phyloP scores from a whole-genome alignment of 1,139 yeast genomes.

The Kodamaea ohmeri region DNA sequence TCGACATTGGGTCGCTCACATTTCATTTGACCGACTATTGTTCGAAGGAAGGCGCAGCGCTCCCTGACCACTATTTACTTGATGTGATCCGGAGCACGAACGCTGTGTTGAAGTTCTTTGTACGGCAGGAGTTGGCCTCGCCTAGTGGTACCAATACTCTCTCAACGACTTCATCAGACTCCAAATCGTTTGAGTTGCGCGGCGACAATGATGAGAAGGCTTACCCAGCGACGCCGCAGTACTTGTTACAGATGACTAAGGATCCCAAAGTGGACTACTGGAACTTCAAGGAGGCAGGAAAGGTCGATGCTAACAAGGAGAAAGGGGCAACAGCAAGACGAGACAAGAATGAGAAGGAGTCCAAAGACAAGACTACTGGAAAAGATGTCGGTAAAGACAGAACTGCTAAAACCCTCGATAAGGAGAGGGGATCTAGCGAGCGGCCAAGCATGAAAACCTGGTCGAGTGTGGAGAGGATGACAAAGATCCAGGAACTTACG shows the following conservation, averaged over 20 bases:
- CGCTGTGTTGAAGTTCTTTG: slow-evolving; percentile 39
- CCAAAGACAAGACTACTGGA: too few relatives aligned
- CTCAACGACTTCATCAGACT: slow-evolving; percentile 47
- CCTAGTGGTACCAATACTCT: slow-evolving; percentile 33
- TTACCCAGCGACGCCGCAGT: slow-evolving; percentile 63
- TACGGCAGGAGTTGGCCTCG: slow-evolving; percentile 41
- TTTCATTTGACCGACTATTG: slow-evolving; percentile 74
- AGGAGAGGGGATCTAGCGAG: too few relatives aligned
- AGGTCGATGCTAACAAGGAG: too few relatives aligned
- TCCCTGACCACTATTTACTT: slow-evolving; percentile 48
- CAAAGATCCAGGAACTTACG: slow-evolving; percentile 15
- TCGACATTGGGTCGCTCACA: slow-evolving; percentile 39
- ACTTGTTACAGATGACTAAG: slow-evolving; percentile 41
- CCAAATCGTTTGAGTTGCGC: slow-evolving; percentile 47
- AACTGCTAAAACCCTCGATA: too few relatives aligned
- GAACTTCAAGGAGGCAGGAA: slow-evolving; percentile 65
- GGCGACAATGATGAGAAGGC: slow-evolving; percentile 41
- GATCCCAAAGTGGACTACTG: slow-evolving; percentile 53
- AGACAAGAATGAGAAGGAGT: too few relatives aligned
- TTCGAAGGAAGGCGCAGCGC: slow-evolving; percentile 58
- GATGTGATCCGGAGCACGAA: slow-evolving; percentile 24
- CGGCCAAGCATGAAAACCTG: too few relatives aligned
- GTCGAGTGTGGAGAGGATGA: slow-evolving; percentile 21
- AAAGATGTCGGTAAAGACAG: too few relatives aligned
- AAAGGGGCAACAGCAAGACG: too few relatives aligned